Evolutionary conservation across 192 early-diverging fungal genomes (phyloP).

Genomic region (Mortierella antarctica): DNA sequence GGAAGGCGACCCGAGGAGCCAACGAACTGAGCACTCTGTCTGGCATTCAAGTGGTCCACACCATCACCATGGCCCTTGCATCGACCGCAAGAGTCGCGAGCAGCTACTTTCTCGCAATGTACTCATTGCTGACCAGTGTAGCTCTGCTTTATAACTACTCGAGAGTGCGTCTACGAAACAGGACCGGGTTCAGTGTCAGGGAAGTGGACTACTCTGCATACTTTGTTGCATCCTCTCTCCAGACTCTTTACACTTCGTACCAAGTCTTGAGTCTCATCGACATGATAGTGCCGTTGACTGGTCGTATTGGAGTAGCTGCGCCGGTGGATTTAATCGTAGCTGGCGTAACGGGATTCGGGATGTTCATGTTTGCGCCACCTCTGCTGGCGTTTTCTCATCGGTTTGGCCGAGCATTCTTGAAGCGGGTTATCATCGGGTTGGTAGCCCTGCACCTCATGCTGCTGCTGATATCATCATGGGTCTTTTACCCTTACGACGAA

Average conservation of each 20-base stretch:
- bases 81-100: conserved; percentile 52
- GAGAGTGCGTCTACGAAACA: background rate
- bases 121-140: conserved; percentile 27
- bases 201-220: conserved; percentile 42
- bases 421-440: conserved; percentile 32
- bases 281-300: conserved; percentile 76
- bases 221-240: conserved; percentile 27
- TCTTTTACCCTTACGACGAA: conserved; percentile 62
- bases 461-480: conserved; percentile 19
- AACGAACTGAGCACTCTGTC: conserved; percentile 30
- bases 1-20: conserved; percentile 1
- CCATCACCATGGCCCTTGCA: conserved; percentile 12
- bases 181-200: background rate
- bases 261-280: conserved; percentile 59
- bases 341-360: conserved; percentile 62
- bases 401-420: conserved; percentile 51
- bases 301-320: conserved; percentile 71
- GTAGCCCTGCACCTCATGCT: conserved; percentile 49
- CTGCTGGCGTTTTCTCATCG: conserved; percentile 66
- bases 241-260: conserved; percentile 52
- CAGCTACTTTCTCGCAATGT: conserved; percentile 60
- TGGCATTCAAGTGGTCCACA: conserved; percentile 17
- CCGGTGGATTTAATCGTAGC: conserved; percentile 74
- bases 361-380: conserved; percentile 55
- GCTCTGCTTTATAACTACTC: conserved; percentile 45